These are phyloP conservation scores for Setaria viridis DNA, from an alignment of 202 grass and related monocot species.

Conservation along the genomic window DNA sequence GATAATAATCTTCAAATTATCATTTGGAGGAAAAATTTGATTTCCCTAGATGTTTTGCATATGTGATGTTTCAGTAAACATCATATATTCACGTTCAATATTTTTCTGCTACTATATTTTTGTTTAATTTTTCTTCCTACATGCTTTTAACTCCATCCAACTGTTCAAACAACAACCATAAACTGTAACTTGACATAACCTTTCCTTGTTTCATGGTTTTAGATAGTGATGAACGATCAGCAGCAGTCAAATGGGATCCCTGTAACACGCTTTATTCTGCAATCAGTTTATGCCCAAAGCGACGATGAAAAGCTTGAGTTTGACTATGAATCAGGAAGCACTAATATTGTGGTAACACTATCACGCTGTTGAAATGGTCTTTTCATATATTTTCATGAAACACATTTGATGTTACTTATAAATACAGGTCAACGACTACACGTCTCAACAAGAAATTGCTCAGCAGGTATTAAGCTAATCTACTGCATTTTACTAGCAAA, in stretches of 20 bases:
- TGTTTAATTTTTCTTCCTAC: constrained; percentile 9
- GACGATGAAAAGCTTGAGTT: constrained; percentile 99
- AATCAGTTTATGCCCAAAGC: constrained; percentile 92
- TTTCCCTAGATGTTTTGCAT: background rate
- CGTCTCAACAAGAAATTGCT: constrained; percentile 80
- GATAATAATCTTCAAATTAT: constrained; percentile 8
- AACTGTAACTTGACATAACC: constrained; percentile 1
- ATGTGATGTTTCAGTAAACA: constrained; percentile 7
- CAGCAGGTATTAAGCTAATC: constrained; percentile 67
- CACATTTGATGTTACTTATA: constrained; percentile 46
- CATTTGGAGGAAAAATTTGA: background rate
- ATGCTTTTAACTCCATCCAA: constrained; percentile 11
- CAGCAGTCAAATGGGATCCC: constrained; percentile 91
- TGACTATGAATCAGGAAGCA: constrained; percentile 98
- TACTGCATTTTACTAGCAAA: constrained; percentile 9
- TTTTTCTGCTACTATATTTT: constrained; percentile 26
- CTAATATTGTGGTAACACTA: constrained; percentile 77
- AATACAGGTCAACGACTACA: constrained; percentile 85
- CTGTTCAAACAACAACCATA: constrained; percentile 28
- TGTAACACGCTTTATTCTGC: constrained; percentile 88
- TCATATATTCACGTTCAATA: background rate
- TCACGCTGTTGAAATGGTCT: constrained; percentile 14
- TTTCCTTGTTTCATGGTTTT: constrained; percentile 43
- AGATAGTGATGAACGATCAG: constrained; percentile 99
- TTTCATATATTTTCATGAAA: constrained; percentile 32